Evolutionary conservation across 148 eudicot genomes (phyloP), one percentile per base, ranked within the genome.

Genomic region (Drosera capensis): DNA sequence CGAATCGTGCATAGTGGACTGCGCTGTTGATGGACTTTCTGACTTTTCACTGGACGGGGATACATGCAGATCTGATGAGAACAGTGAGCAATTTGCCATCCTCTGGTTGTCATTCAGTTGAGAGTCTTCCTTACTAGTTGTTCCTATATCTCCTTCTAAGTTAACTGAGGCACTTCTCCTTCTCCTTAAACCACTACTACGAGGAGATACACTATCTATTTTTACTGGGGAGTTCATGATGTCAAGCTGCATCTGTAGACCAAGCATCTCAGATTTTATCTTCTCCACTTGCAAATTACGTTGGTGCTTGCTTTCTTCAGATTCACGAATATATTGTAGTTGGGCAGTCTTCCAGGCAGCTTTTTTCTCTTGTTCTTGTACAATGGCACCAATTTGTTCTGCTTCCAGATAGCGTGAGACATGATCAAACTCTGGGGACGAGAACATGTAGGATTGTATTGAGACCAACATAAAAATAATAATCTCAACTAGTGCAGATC

Each of bases 211-310:
- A 50, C 66, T 80, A 60, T 31, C 69, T 55, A 37, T 42, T 42
- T 49, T 57, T 29, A 34, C 48, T 17, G 58, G 50, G 41, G 88
- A 52, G 67, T 72, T 63, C 70, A 63, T 59, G 65, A 63, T 73
- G 40, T 82, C 82, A 41, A 92, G 95, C 78, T 85, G 99, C 44
- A 68, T 73, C 63, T 81, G 88, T 51, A 85, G 69, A 62, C 85
- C 86, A 51, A 85, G 93, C 99, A 92, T 92, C 73, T 92, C 99
- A 47, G 94, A 71, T 71, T 92, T 92, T 86, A 92, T 92, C 63
- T 92, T 92, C 77, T 92, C 99, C 56, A 92, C 99, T 71, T 92
- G 99, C 69, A 81, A 54, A 58, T 92, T 85, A 25, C 99, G 99
- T 37, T 76, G 93, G 45, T 67, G 71, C 61, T 92, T 85, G 54